Conservation (phyloP, 2,329 filamentous ascomycete genomes). For the Penicillium sp. region DNA sequence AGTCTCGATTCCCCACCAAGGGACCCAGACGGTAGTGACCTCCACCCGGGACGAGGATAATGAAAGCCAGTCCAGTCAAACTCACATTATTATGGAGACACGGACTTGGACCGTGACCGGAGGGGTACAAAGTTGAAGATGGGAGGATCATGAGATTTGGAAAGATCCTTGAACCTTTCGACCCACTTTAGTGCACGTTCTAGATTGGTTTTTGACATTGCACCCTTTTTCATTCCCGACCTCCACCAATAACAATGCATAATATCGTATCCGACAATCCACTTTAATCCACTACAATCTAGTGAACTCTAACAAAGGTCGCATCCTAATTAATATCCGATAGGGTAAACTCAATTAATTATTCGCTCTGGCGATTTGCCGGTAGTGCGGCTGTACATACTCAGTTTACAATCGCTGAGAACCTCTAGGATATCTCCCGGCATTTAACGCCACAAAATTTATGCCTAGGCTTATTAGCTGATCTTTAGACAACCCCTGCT, state of each 20-base stretch:
- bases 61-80: slow-evolving; percentile 27
- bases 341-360: too few species aligned
- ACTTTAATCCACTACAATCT: not conserved
- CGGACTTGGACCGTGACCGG: slow-evolving; percentile 26
- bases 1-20: slow-evolving; percentile 6
- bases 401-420: too few species aligned
- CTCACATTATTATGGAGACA: slow-evolving; percentile 28
- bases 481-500: not conserved
- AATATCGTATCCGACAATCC: not conserved
- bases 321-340: too few species aligned
- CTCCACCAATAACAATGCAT: not conserved
- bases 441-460: not conserved
- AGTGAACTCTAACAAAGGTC: too few species aligned
- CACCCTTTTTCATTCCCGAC: not conserved
- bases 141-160: not conserved
- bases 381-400: too few species aligned
- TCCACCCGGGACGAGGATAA: slow-evolving; percentile 20
- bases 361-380: too few species aligned
- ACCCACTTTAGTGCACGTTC: not conserved
- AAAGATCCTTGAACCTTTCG: not conserved
- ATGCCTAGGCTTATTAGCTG: not conserved
- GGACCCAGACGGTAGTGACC: slow-evolving; percentile 14
- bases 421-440: too few species aligned
- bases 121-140: not conserved
- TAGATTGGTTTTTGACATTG: not conserved